A percentile compares a stretch with the other conserved stretches of the same genome.
phyloP scores from a whole-genome alignment of 176 grass and related monocot genomes.

The Zea mays region DNA sequence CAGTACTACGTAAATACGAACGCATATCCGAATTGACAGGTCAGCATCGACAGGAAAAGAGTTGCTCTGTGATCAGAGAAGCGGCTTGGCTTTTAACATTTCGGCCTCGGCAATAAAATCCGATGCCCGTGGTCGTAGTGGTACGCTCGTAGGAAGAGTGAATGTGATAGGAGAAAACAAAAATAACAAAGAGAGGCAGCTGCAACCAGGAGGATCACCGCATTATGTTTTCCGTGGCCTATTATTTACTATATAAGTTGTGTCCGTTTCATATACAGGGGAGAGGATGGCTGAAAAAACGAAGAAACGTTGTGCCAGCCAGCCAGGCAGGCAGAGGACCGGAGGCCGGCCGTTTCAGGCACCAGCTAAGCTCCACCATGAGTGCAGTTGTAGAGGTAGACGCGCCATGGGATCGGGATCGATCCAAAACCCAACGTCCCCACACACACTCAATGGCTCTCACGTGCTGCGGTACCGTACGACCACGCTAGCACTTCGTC shows the following conservation, averaged over 20 bases:
- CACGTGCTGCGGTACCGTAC: neutral
- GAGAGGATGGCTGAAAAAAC: neutral
- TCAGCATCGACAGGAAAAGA: neutral
- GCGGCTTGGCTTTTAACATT: neutral
- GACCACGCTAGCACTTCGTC: neutral
- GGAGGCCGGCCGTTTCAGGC: neutral
- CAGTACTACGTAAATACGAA: neutral
- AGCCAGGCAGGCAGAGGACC: neutral
- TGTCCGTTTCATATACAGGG: neutral
- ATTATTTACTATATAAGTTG: neutral
- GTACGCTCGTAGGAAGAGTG: neutral
- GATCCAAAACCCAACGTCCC: slow-evolving; percentile 1
- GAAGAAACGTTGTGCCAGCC: neutral
- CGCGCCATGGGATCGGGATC: neutral
- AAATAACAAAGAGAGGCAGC: neutral
- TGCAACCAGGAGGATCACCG: neutral
- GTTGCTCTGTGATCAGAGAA: neutral
- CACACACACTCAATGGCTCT: neutral
- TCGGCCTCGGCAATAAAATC: neutral
- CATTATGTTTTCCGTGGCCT: neutral
- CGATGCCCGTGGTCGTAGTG: neutral
- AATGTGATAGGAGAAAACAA: neutral
- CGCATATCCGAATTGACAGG: slow-evolving; percentile 1
- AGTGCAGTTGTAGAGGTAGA: neutral
- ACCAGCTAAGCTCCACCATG: slow-evolving; percentile 26